Evolutionary conservation across 1,284 basidiomycete genomes (phyloP).

Genomic region (Gomphus sp.): DNA sequence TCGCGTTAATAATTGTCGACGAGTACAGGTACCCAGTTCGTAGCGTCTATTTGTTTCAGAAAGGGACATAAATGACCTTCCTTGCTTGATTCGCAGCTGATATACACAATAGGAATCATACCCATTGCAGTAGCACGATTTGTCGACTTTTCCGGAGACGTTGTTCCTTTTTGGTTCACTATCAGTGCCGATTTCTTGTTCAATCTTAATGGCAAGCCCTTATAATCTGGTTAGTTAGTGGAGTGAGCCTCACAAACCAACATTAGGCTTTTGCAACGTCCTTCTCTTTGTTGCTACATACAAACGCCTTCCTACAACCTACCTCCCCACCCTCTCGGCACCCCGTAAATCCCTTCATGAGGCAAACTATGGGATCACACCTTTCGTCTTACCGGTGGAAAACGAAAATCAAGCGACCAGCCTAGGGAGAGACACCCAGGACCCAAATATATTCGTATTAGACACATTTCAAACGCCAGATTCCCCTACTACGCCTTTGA

Average conservation of each 20-base stretch:
- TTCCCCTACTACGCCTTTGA: too few relatives aligned
- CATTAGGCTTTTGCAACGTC: conserved; percentile 24
- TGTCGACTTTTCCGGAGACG: conserved; percentile 21
- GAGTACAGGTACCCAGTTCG: conserved; percentile 1
- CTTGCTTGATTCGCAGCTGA: conserved; percentile 17
- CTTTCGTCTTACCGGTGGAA: conserved; percentile 19
- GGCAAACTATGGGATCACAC: conserved; percentile 23
- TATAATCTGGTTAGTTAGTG: too few relatives aligned
- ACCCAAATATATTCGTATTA: too few relatives aligned
- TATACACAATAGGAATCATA: conserved; percentile 26
- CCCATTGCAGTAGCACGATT: conserved; percentile 30
- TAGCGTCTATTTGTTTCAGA: not conserved
- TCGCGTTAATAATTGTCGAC: not conserved
- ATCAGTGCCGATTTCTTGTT: conserved; percentile 28
- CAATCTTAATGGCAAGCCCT: conserved; percentile 23
- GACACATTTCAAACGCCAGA: too few relatives aligned
- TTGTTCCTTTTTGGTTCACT: conserved; percentile 23
- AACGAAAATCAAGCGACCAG: too few relatives aligned
- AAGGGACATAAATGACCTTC: conserved; percentile 10
- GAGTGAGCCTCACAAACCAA: too few relatives aligned
- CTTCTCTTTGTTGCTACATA: conserved; percentile 23
- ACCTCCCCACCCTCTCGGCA: conserved; percentile 17
- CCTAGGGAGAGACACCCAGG: too few relatives aligned
- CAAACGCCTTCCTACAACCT: conserved; percentile 21
- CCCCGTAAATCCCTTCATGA: conserved; percentile 21